These are phyloP conservation scores for Vicia villosa DNA, from an alignment of 306 rosid species.

Conservation along the genomic window DNA sequence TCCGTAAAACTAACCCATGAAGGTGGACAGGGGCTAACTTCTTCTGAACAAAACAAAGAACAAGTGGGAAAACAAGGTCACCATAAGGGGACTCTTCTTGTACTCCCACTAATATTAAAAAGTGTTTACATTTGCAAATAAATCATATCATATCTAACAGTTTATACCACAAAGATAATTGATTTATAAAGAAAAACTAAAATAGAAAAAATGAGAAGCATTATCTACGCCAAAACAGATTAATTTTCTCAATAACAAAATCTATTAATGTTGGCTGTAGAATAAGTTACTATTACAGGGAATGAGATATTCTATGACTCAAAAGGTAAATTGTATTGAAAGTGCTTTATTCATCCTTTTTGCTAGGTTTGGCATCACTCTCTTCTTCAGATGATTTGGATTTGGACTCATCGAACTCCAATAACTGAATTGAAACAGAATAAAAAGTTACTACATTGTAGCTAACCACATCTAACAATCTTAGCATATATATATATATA, in stretches of 20 bases:
- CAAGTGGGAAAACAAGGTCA: too few species aligned
- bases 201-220: background rate
- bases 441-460: background rate
- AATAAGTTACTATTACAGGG: conserved; percentile 52
- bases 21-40: too few species aligned
- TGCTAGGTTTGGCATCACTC: conserved; percentile 53
- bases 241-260: conserved; percentile 44
- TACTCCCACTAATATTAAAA: too few species aligned
- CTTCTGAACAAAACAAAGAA: too few species aligned
- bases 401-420: conserved; percentile 71
- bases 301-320: conserved; percentile 30
- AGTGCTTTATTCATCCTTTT: conserved; percentile 57
- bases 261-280: conserved; percentile 41
- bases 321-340: conserved; percentile 17
- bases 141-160: too few species aligned
- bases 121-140: too few species aligned
- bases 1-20: too few species aligned
- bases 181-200: background rate
- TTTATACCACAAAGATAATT: background rate
- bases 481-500: too few species aligned
- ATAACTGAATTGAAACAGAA: conserved; percentile 48
- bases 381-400: conserved; percentile 50
- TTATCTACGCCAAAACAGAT: conserved; percentile 15
- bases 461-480: conserved; percentile 4
- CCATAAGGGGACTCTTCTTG: too few species aligned